Base-by-base conservation (phyloP, 1,284 basidiomycete species). In the Puccinia horiana region DNA sequence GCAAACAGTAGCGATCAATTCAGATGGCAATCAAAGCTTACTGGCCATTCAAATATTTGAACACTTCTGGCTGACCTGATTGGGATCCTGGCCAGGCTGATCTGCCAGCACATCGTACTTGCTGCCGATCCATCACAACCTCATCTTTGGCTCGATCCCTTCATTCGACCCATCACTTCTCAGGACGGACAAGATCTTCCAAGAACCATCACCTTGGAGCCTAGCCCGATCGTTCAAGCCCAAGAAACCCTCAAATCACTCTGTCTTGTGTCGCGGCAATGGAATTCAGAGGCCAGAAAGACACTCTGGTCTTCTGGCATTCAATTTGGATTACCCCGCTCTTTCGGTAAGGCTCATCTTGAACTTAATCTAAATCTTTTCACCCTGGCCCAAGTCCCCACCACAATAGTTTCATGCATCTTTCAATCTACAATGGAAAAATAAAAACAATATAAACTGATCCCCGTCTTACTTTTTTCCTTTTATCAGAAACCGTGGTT, bases 251-350 rank as follows among this genome's bases (percentile, higher is more conserved):
- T 79, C 63, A 69, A 70, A 37, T 52, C 77, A 0, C 49, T 79
- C 35, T 49, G 63, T 72, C 49, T 70, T 4, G 77, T 79, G 29
- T 54, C 44, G 29, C 44, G 40, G 2, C 26, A 44, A 40, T 79
- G 77, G 77, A 70, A 70, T 29, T n/a, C 37, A n/a, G 65, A 79
- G 29, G 77, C 77, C 26, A 70, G 65, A 58, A 79, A 69, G 67
- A 12, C n/a, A 14, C 77, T 79, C 23, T 79, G 77, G 77, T 49
- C 67, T 20, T 52, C 67, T 42, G 77, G 77, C 0, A 58, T 79
- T 23, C 20, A 49, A 54, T 79, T 79, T 29, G 77, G 77, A 26
- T 58, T 79, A 72, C 77, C 77, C 29, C 44, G 54, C 12, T 79
- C 77, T 2, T 79, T 79, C 52, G 65, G 77, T 79, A 65, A 63